Evolutionary conservation across 1,284 basidiomycete genomes (phyloP).

Genomic region (Rhodotorula sp.): DNA sequence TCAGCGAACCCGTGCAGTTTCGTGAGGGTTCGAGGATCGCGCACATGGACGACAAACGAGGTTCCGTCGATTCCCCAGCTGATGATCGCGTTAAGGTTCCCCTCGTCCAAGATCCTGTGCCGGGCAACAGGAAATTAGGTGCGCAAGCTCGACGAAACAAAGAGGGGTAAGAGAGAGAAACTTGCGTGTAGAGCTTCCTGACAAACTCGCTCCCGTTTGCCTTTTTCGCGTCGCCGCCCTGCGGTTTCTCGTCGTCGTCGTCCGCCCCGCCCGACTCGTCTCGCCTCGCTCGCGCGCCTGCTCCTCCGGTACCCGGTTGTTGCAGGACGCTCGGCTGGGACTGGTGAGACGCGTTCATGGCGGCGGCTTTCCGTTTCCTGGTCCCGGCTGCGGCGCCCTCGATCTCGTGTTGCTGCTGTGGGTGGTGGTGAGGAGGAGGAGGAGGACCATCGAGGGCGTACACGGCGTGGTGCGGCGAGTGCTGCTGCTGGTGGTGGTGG

Average conservation of each 20-base stretch:
- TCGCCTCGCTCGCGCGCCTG: neutral
- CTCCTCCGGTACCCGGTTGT: neutral
- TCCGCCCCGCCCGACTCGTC: conserved; percentile 27
- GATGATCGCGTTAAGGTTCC: conserved; percentile 69
- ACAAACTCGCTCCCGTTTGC: conserved; percentile 68
- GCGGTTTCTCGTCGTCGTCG: conserved; percentile 27
- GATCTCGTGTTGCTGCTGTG: neutral
- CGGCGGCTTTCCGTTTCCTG: conserved; percentile 21
- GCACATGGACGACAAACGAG: conserved; percentile 85
- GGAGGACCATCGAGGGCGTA: neutral
- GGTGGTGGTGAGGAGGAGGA: neutral
- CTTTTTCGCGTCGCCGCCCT: neutral
- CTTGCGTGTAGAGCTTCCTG: conserved; percentile 88
- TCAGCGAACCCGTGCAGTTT: neutral
- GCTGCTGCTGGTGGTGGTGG: neutral
- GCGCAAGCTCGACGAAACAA: neutral
- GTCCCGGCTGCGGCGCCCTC: neutral
- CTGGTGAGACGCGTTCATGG: conserved; percentile 8
- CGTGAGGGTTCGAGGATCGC: conserved; percentile 11
- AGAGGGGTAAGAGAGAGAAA: conserved; percentile 27
- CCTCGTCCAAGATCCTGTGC: conserved; percentile 82
- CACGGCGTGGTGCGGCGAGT: neutral
- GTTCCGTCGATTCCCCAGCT: conserved; percentile 83
- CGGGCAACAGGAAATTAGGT: conserved; percentile 1
- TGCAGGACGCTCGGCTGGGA: neutral